Conservation (phyloP, 1,284 basidiomycete species). For the Afroboletus lepidellus region DNA sequence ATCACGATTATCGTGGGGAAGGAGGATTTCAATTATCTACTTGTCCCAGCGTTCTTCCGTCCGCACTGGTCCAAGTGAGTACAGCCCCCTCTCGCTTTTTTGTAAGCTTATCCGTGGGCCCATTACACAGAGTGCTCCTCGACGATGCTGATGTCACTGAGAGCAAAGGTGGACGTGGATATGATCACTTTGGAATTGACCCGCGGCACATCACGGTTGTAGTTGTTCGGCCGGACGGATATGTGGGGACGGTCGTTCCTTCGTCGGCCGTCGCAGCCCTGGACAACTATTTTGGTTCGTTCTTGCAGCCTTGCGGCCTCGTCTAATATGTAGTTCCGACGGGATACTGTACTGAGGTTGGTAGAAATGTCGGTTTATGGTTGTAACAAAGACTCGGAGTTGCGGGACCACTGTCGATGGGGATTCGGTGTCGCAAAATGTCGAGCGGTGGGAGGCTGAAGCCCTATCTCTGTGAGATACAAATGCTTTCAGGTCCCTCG, state of each 20-base stretch:
- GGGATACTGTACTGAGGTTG: too few species aligned
- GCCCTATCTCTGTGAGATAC: too few species aligned
- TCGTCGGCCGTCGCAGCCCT: conserved; percentile 22
- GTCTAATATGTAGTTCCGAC: too few species aligned
- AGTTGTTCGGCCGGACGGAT: conserved; percentile 12
- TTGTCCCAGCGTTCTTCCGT: conserved; percentile 50
- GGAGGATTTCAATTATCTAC: conserved; percentile 49
- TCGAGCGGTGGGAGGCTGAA: too few species aligned
- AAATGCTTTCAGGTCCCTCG: too few species aligned
- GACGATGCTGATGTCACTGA: conserved; percentile 20
- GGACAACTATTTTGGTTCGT: background rate
- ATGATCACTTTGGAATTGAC: conserved; percentile 48
- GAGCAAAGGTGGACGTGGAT: conserved; percentile 39
- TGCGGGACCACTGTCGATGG: too few species aligned
- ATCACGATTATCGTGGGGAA: conserved; percentile 48
- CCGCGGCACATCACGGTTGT: conserved; percentile 45
- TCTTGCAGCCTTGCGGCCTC: conserved; percentile 3
- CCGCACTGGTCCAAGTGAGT: conserved; percentile 66
- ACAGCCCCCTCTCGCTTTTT: background rate
- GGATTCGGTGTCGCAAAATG: too few species aligned
- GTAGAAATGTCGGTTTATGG: background rate
- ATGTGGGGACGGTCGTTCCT: conserved; percentile 6
- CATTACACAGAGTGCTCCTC: background rate
- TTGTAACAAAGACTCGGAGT: background rate
- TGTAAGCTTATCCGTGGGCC: background rate